A percentile compares a stretch with the other conserved stretches of the same genome.
Evolutionary conservation across 805 yeast genomes (phyloP).

Genomic region (Tetrapisispora namnaoensis): DNA sequence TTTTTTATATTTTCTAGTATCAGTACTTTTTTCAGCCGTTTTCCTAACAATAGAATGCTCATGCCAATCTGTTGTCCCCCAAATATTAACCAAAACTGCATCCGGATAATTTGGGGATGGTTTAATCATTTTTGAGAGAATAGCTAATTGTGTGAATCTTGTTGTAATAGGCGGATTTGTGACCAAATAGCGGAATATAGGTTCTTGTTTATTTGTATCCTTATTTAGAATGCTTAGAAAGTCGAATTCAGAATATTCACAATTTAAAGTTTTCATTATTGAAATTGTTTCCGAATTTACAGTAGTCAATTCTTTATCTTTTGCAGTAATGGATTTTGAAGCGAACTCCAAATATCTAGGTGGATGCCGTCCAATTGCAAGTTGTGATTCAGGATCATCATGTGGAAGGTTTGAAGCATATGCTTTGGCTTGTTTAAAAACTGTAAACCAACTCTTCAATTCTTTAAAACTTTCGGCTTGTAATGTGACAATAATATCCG

Average conservation of each 20-base stretch:
- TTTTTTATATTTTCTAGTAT: neutral
- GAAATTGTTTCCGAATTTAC: conserved; percentile 10
- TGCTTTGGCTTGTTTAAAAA: conserved; percentile 48
- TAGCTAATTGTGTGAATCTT: conserved; percentile 52
- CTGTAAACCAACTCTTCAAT: conserved; percentile 61
- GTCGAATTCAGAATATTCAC: conserved; percentile 12
- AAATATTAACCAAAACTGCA: conserved; percentile 75
- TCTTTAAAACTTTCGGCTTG: conserved; percentile 73
- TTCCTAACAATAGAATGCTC: conserved; percentile 32
- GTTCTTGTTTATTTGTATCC: conserved; percentile 5
- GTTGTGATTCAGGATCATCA: conserved; percentile 28
- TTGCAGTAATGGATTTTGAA: conserved; percentile 42
- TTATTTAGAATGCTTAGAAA: conserved; percentile 12
- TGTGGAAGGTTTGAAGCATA: conserved; percentile 33
- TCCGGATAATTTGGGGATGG: conserved; percentile 51
- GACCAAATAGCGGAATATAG: conserved; percentile 23
- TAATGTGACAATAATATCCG: conserved; percentile 34
- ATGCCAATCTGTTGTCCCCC: conserved; percentile 91
- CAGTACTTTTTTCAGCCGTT: neutral
- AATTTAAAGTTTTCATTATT: conserved; percentile 23
- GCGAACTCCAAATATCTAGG: conserved; percentile 63
- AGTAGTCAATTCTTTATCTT: conserved; percentile 32
- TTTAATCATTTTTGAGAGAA: conserved; percentile 49
- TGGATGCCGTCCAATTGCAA: conserved; percentile 54
- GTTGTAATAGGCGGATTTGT: conserved; percentile 63